Percentiles rank a stretch among this genome's conserved stretches.
Evolutionary conservation across 129 eudicot species (phyloP).

Genomic region (Mikania micrantha): DNA sequence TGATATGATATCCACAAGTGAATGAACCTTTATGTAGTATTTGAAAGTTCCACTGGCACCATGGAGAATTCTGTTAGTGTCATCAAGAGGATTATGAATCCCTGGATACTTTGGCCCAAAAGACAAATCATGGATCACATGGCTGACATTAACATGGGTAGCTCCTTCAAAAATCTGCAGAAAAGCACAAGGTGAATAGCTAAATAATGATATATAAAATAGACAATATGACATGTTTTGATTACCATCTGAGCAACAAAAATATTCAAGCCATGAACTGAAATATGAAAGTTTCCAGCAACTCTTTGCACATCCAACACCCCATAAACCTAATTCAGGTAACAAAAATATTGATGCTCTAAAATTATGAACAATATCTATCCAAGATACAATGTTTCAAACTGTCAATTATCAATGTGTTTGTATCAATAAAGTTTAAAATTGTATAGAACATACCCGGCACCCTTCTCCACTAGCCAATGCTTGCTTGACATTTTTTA

Average conservation of each 20-base stretch:
- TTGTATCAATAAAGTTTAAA: neutral
- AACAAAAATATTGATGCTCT: neutral
- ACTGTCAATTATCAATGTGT: neutral
- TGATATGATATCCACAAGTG: neutral
- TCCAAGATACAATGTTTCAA: neutral
- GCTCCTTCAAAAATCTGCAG: slow-evolving; percentile 84
- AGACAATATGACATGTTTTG: slow-evolving; percentile 6
- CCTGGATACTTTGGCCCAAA: slow-evolving; percentile 99
- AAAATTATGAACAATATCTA: neutral
- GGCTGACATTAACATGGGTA: slow-evolving; percentile 87
- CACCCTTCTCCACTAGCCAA: slow-evolving; percentile 81
- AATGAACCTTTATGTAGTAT: slow-evolving; percentile 89
- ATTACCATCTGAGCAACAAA: slow-evolving; percentile 96
- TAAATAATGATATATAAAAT: neutral
- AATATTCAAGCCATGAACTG: slow-evolving; percentile 92
- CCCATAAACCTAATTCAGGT: slow-evolving; percentile 70
- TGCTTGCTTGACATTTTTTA: slow-evolving; percentile 82
- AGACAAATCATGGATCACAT: slow-evolving; percentile 82
- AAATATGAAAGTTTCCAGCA: slow-evolving; percentile 96
- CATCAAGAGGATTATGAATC: slow-evolving; percentile 90
- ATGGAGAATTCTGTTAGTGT: slow-evolving; percentile 56
- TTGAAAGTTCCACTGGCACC: slow-evolving; percentile 88
- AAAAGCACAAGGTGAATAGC: neutral
- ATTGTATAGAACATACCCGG: slow-evolving; percentile 39
- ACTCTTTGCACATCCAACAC: slow-evolving; percentile 94